Evolutionary conservation across 1,284 basidiomycete species (phyloP), one percentile per base, ranked within the genome.

Genomic region (Tilletia indica): DNA sequence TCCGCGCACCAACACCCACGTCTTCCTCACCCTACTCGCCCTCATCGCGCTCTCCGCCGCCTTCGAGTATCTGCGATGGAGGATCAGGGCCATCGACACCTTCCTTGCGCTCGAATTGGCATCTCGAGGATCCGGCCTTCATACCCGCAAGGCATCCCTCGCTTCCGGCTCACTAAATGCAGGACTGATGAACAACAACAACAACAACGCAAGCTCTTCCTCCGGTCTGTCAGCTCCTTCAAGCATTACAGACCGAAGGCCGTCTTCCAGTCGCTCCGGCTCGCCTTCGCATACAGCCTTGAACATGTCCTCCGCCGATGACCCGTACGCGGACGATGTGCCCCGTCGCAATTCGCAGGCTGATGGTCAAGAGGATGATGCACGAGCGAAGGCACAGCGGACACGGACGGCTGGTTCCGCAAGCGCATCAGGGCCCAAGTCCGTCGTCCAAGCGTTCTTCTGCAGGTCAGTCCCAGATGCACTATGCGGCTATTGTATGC

Each of bases 61-160:
- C 4, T 64, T 64, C 61, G 61, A 64, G 34, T 64, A 64, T 16
- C 36, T 64, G 34, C 61, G 61, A 38, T 64, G 61, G 61, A 38
- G 61, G 36, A 64, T 64, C 36, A 11, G 61, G 12, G 61, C 61
- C 34, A 38, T 64, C 61, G 61, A 64, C 34, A 16, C 61, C 12
- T 36, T 38, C 16, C 61, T 64, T 34, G 61, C 61, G 31, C 31
- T 64, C 61, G 34, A 38, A 16, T 36, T 64, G 12, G 61, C 61
- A 14, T 38, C 61, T 16, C 19, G 42, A 8, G 42, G 9, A 14
- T 11, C 19, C 51, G 51, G 19, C 11, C 8, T 19, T 1, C 51
- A 54, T 25, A 25, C 51, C 6, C 51, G 51, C 51, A 54, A 54
- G 51, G 51, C 51, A 25, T 54, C 51, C 2, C 16, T 54, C 51